These are phyloP conservation scores for Orbilia blumenaviensis DNA, from an alignment of 2,329 filamentous ascomycete genomes.

Conservation along the genomic window DNA sequence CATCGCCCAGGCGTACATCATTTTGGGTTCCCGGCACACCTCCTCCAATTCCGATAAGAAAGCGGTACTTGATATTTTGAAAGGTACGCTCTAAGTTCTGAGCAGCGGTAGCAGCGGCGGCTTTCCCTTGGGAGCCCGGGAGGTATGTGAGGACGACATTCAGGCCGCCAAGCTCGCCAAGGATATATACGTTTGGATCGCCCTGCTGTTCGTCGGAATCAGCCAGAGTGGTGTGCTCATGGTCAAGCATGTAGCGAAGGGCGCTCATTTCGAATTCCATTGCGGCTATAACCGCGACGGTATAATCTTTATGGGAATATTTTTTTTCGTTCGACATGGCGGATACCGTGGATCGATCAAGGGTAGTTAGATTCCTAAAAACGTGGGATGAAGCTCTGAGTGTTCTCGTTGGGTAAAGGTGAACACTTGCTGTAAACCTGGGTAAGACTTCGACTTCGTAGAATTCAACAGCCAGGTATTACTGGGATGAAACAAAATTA, in stretches of 20 bases:
- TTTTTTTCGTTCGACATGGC: too few species aligned
- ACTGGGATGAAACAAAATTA: too few species aligned
- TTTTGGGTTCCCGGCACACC: slow-evolving; percentile 51
- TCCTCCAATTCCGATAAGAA: slow-evolving; percentile 58
- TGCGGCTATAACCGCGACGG: slow-evolving; percentile 57
- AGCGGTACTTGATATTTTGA: too few species aligned
- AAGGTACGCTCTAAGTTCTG: slow-evolving; percentile 57
- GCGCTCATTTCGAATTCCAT: slow-evolving; percentile 58
- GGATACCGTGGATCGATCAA: too few species aligned
- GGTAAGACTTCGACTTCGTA: too few species aligned
- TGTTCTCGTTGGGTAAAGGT: too few species aligned
- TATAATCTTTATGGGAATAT: too few species aligned
- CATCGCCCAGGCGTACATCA: slow-evolving; percentile 52
- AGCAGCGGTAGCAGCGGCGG: slow-evolving; percentile 56
- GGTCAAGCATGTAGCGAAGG: slow-evolving; percentile 58
- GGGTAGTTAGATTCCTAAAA: too few species aligned
- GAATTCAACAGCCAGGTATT: too few species aligned
- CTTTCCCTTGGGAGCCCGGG: slow-evolving; percentile 57
- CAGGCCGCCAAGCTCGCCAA: slow-evolving; percentile 57
- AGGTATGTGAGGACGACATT: slow-evolving; percentile 58
- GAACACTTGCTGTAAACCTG: too few species aligned
- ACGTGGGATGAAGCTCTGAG: too few species aligned
- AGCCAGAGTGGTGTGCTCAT: slow-evolving; percentile 55
- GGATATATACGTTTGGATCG: slow-evolving; percentile 56
- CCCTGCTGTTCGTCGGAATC: slow-evolving; percentile 10